Evolutionary conservation across 176 grass and related monocot species (phyloP), one percentile per base, ranked within the genome.

Genomic region (Carex cristatella): DNA sequence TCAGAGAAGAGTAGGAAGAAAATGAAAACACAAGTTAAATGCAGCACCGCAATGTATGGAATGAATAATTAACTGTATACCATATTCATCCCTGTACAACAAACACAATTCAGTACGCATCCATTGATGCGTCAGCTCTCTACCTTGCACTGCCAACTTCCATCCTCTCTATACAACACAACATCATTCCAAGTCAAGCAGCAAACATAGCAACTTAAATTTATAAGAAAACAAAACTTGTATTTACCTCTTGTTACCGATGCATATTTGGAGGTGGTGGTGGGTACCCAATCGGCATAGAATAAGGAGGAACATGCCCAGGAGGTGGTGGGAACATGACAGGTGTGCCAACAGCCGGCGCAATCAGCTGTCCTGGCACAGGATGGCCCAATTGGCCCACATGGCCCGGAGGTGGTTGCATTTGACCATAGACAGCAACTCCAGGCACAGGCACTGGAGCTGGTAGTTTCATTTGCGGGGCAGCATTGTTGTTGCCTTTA

Each of bases 301-400:
- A 93, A 63, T 95, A 99, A 33, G 96, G 90, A 19, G 91, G 63
- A 76, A 40, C 38, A 40, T 99, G 93, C 0, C 90, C 87, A 5
- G 93, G 81, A 13, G 61, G 44, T 53, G 81, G 96, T 31, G 96
- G 96, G 77, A 99, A 91, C 96, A 99, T 91, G 2, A 95, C 96
- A 5, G 91, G 93, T 64, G 96, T 95, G 15, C 96, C 93, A 5
- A 94, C 91, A 59, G 90, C 96, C 4, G 89, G 90, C 11, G 90
- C 82, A 71, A 92, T 38, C 87, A 93, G 85, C 74, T 95, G 93
- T 4, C 88, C 91, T 27, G 54, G 75, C 46, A 94, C 62, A 32
- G 96, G 96, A 86, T 95, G 96, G 35, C 96, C 96, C 72, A 93
- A 85, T 74, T 78, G 61, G 1, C 96, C 96, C 72, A 93, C 87